A percentile compares a stretch with the other conserved stretches of the same genome.
Evolutionary conservation across 306 rosid species (phyloP).

Genomic region (Astragalus glycyphyllos): DNA sequence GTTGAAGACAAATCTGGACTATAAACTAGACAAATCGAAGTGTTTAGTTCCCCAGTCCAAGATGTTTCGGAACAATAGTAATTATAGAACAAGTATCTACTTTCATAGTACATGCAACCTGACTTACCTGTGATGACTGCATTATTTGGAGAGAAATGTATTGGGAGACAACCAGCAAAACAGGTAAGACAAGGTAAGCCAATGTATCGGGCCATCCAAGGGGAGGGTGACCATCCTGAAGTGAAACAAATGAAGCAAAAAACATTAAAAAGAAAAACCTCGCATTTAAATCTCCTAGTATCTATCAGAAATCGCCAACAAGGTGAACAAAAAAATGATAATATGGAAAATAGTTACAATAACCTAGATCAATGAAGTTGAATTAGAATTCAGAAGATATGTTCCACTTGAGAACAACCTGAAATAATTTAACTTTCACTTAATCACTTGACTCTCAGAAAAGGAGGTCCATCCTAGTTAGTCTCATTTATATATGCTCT

Average conservation of each 20-base stretch:
- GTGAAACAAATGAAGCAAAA: conserved; percentile 38
- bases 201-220: conserved; percentile 99
- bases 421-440: conserved; percentile 6
- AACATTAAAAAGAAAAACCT: conserved; percentile 22
- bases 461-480: background rate
- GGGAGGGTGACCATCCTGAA: conserved; percentile 98
- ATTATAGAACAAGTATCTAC: conserved; percentile 25
- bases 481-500: conserved; percentile 6
- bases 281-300: conserved; percentile 16
- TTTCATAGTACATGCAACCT: conserved; percentile 37
- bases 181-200: conserved; percentile 96
- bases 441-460: background rate
- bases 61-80: conserved; percentile 22
- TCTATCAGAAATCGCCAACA: conserved; percentile 24
- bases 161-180: conserved; percentile 79
- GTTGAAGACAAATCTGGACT: conserved; percentile 7
- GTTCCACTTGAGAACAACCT: conserved; percentile 20
- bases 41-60: background rate
- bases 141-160: conserved; percentile 94
- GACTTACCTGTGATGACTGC: conserved; percentile 93
- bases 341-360: background rate
- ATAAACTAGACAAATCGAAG: background rate
- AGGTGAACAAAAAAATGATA: conserved; percentile 16
- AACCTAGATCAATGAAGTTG: background rate
- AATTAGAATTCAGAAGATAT: conserved; percentile 25